Evolutionary conservation across 2,329 filamentous ascomycete species (phyloP).

Genomic region (Xylariales sp.): DNA sequence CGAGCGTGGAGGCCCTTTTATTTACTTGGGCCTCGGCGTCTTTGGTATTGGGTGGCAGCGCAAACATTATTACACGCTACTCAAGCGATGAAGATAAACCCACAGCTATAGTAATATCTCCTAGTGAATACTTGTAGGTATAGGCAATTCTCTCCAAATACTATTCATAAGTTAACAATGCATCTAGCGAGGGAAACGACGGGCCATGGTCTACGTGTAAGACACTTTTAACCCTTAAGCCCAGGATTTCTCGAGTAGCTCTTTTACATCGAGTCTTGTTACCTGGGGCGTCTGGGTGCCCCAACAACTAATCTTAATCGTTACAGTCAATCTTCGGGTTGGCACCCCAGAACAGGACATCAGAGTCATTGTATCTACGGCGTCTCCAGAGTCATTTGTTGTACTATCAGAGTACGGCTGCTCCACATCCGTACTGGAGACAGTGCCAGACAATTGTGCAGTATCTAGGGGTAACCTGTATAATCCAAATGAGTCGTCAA

Average conservation of each 20-base stretch:
- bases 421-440: slow-evolving; percentile 47
- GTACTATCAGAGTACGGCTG: slow-evolving; percentile 50
- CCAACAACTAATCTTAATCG: slow-evolving; percentile 2
- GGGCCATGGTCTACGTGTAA: slow-evolving; percentile 55
- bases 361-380: slow-evolving; percentile 54
- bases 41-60: slow-evolving; percentile 30
- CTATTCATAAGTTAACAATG: slow-evolving; percentile 35
- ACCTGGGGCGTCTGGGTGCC: too few relatives aligned
- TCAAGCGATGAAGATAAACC: slow-evolving; percentile 4
- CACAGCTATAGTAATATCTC: slow-evolving; percentile 47
- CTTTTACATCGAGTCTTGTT: too few relatives aligned
- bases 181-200: slow-evolving; percentile 53
- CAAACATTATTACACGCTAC: slow-evolving; percentile 9
- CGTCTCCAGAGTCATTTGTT: slow-evolving; percentile 53
- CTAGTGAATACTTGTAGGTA: slow-evolving; percentile 54
- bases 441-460: slow-evolving; percentile 52
- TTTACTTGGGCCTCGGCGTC: slow-evolving; percentile 26
- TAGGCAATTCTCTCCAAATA: slow-evolving; percentile 3
- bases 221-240: background rate
- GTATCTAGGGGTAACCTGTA: slow-evolving; percentile 53
- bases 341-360: slow-evolving; percentile 53
- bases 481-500: slow-evolving; percentile 52
- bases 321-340: slow-evolving; percentile 50
- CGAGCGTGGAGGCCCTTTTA: slow-evolving; percentile 28
- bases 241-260: too few relatives aligned